phyloP scores from a whole-genome alignment of 148 eudicot genomes.

The Rhododendron griersonianum region DNA sequence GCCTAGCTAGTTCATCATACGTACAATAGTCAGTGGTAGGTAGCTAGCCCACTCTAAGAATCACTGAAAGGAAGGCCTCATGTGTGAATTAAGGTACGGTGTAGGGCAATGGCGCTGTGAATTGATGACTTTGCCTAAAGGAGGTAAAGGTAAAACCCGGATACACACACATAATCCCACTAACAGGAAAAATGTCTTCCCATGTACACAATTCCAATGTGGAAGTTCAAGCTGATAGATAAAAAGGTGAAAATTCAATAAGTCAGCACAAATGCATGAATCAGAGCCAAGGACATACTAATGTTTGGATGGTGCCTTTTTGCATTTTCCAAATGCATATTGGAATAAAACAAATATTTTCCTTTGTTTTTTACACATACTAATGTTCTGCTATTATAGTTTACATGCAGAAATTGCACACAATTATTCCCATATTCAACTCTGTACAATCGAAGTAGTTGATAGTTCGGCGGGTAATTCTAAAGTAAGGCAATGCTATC shows the following conservation, averaged over 20 bases:
- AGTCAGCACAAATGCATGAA: background rate
- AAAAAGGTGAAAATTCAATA: background rate
- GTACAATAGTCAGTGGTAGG: background rate
- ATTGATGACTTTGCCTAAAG: background rate
- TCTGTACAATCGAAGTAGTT: no score
- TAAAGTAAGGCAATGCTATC: no score
- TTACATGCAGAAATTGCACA: background rate
- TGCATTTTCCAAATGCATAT: background rate
- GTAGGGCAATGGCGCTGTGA: background rate
- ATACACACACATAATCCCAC: no score
- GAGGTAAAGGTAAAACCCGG: no score
- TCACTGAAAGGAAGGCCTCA: background rate
- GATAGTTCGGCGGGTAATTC: no score
- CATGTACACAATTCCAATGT: background rate
- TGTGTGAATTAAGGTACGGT: background rate
- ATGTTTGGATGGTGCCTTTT: no score
- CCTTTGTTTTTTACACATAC: background rate
- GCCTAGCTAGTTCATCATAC: background rate
- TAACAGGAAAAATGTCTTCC: background rate
- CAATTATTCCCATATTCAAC: no score
- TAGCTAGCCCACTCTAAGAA: background rate
- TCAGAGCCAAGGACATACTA: background rate
- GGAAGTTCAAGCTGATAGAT: background rate
- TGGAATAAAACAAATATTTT: background rate
- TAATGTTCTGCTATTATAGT: background rate